Evolutionary conservation across 345 rosid species (phyloP), one percentile per base, ranked within the genome.

Genomic region (Pistacia atlantica): DNA sequence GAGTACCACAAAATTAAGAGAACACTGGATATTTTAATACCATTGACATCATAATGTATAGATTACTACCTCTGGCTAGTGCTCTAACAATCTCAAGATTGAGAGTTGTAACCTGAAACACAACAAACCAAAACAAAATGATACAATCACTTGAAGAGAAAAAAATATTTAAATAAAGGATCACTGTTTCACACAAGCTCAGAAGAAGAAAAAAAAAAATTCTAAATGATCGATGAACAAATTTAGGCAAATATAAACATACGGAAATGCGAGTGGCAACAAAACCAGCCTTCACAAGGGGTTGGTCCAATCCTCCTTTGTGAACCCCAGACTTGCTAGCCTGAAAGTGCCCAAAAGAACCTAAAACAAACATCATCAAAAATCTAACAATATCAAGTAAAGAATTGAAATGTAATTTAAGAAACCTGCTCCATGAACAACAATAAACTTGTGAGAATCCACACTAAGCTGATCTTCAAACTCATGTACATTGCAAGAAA

Each of bases 261-360:
- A 93, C 99, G 46, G 99, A 93, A 59, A 95, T 91, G 11, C 96
- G 96, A 0, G 99, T 93, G 73, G 97, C 98, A 16, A 93, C 95
- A 62, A 95, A 95, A 55, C 99, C 98, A 77, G 97, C 97, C 87
- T 90, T 93, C 67, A 93, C 97, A 67, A 90, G 77, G 38, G 93
- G 82, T 78, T 79, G 88, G 62, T 82, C 71, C 76, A 95, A 85
- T 71, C 97, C 99, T 70, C 99, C 99, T 85, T 85, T 93, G 66
- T 93, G 99, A 81, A 95, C 98, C 46, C 95, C 95, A 8, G 98
- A 95, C 86, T 82, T 87, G 84, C 99, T 93, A 6, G 99, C 99
- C 82, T 95, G 99, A 83, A 93, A 95, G 77, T 95, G 98, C 61
- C 99, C 99, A 82, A 95, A 95, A 49, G 98, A 95, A 83, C 97